Evolutionary conservation across 768 basidiomycete species (phyloP).

Genomic region (Xerocomellus intermedius): DNA sequence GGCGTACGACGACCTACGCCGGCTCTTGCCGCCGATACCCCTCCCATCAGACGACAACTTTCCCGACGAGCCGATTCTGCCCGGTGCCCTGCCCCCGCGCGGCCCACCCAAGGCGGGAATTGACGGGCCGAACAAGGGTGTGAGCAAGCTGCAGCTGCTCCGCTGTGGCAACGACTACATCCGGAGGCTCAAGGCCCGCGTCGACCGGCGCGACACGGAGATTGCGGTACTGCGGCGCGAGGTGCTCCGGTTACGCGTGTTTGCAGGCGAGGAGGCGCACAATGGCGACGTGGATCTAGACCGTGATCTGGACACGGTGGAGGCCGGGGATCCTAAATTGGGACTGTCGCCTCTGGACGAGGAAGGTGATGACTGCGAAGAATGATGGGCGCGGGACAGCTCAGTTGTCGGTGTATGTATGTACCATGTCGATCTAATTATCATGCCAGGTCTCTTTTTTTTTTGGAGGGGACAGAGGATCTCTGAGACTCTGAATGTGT

Average conservation of each 20-base stretch:
- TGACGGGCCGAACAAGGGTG: constrained; percentile 93
- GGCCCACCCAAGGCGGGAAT: constrained; percentile 81
- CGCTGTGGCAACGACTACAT: constrained; percentile 92
- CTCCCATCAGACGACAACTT: constrained; percentile 72
- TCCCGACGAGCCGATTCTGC: constrained; percentile 72
- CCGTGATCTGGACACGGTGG: constrained; percentile 32
- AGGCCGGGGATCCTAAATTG: constrained; percentile 19
- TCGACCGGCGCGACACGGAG: constrained; percentile 80
- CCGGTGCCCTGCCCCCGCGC: constrained; percentile 86
- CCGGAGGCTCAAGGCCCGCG: constrained; percentile 67
- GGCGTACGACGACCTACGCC: constrained; percentile 83
- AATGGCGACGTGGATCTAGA: constrained; percentile 27
- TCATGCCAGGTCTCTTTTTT: constrained; percentile 2
- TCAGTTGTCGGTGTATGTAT: constrained; percentile 4
- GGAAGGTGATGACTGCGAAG: constrained; percentile 34
- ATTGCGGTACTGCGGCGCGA: constrained; percentile 66
- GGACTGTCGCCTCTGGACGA: constrained; percentile 29
- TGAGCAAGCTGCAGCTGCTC: constrained; percentile 90
- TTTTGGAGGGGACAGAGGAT: not conserved
- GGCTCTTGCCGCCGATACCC: constrained; percentile 85
- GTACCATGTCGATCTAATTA: constrained; percentile 4
- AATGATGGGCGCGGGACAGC: constrained; percentile 5
- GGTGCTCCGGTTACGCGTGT: constrained; percentile 54
- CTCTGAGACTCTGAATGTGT: too few relatives aligned
- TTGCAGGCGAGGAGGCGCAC: constrained; percentile 24